Conservation (phyloP, 1,284 basidiomycete species). For the Rugiboletus extremiorientalis region DNA sequence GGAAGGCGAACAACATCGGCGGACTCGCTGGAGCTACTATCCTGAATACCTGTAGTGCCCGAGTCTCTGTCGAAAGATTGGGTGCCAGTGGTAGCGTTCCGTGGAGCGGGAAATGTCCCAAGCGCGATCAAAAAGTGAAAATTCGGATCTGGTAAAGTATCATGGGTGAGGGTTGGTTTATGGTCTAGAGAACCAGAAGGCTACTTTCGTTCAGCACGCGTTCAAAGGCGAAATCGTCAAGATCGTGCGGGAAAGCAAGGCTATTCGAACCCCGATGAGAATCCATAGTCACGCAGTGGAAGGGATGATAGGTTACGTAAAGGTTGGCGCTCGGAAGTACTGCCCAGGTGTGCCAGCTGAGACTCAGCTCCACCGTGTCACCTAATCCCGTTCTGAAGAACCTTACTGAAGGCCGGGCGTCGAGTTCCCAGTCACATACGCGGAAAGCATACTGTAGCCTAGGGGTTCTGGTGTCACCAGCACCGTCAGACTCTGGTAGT, state of each 20-base stretch:
- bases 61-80: not conserved
- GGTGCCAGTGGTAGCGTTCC: not conserved
- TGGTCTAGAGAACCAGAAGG: not conserved
- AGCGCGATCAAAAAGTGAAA: constrained; percentile 27
- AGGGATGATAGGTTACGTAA: too few species aligned
- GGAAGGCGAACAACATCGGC: constrained; percentile 17
- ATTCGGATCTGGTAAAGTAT: constrained; percentile 21
- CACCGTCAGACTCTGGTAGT: too few species aligned
- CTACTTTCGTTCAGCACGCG: constrained; percentile 29
- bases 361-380: too few species aligned
- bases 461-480: too few species aligned
- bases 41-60: not conserved
- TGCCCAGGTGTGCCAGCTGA: too few species aligned
- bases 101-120: constrained; percentile 26
- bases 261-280: not conserved
- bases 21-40: not conserved
- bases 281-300: too few species aligned
- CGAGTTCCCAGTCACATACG: too few species aligned
- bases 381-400: too few species aligned
- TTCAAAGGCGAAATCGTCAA: constrained; percentile 23
- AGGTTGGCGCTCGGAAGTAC: too few species aligned
- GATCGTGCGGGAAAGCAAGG: constrained; percentile 6
- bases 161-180: not conserved
- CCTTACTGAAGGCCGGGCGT: too few species aligned
- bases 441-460: too few species aligned